A percentile compares a stretch with the other conserved stretches of the same genome.
These are phyloP conservation scores for Penicillium odoratum DNA, from an alignment of 495 filamentous ascomycete species.

Conservation along the genomic window DNA sequence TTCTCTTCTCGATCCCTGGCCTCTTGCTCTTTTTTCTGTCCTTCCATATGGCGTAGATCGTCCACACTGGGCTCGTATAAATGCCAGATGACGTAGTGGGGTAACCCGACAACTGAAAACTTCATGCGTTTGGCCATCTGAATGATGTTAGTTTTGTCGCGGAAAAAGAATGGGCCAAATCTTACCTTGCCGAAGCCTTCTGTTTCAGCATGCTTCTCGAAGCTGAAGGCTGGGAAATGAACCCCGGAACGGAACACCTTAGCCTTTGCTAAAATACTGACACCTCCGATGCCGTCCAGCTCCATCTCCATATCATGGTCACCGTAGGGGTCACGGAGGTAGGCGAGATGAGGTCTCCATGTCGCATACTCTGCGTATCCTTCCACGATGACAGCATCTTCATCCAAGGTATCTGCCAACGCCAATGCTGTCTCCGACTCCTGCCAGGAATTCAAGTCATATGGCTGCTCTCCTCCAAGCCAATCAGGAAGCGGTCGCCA, in stretches of 20 bases:
- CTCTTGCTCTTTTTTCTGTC: constrained; percentile 82
- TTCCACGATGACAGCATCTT: constrained; percentile 99
- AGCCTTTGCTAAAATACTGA: constrained; percentile 96
- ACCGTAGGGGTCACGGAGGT: constrained; percentile 94
- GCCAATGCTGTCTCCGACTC: constrained; percentile 96
- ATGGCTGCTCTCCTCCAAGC: constrained; percentile 98
- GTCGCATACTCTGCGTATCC: constrained; percentile 99
- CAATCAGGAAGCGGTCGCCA: constrained; percentile 98
- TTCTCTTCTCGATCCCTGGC: constrained; percentile 71
- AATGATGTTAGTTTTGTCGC: constrained; percentile 31
- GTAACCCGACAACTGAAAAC: constrained; percentile 94
- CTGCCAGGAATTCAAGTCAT: constrained; percentile 99
- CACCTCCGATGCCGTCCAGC: constrained; percentile 94
- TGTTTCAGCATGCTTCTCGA: constrained; percentile 98
- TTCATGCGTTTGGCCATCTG: constrained; percentile 97
- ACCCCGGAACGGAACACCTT: constrained; percentile 91
- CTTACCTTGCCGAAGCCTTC: constrained; percentile 97
- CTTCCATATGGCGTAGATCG: constrained; percentile 96
- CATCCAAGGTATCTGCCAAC: constrained; percentile 91
- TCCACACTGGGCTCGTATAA: constrained; percentile 97
- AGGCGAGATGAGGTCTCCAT: constrained; percentile 96
- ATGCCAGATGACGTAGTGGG: constrained; percentile 99
- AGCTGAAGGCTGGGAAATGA: constrained; percentile 98
- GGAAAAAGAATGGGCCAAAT: not conserved
- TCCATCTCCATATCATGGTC: constrained; percentile 99